These are phyloP conservation scores for Beauveria rudraprayagi DNA, from an alignment of 2,329 filamentous ascomycete genomes.

Conservation along the genomic window DNA sequence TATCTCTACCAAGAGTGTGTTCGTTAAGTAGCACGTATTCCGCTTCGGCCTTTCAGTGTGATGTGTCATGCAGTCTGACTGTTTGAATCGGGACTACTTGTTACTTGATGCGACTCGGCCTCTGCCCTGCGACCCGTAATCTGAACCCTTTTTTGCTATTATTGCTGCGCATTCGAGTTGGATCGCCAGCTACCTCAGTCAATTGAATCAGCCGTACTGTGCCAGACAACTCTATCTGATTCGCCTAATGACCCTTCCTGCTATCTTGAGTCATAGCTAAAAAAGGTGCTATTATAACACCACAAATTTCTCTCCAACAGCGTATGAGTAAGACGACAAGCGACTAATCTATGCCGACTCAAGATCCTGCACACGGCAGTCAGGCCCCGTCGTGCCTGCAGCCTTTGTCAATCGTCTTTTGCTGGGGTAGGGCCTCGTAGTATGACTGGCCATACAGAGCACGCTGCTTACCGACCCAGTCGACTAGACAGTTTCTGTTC, in stretches of 20 bases:
- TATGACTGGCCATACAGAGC: conserved; percentile 3
- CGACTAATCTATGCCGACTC: background rate
- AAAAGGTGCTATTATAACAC: background rate
- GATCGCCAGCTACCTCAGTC: too few relatives aligned
- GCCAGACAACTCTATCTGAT: background rate
- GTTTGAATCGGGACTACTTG: conserved; percentile 3
- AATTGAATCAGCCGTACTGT: background rate
- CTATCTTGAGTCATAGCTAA: too few relatives aligned
- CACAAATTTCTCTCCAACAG: background rate
- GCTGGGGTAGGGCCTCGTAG: background rate
- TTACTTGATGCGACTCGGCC: background rate
- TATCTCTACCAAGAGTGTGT: too few relatives aligned
- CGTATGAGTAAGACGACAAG: conserved; percentile 2
- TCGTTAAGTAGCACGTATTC: too few relatives aligned
- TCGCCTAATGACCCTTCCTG: background rate
- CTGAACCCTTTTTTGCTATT: background rate
- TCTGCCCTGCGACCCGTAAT: background rate
- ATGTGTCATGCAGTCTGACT: conserved; percentile 7
- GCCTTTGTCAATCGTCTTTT: background rate
- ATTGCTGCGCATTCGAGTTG: background rate
- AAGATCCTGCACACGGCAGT: background rate
- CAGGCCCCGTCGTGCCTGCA: background rate
- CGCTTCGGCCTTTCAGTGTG: background rate
- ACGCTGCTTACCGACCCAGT: background rate
- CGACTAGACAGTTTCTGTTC: too few relatives aligned